Conservation (phyloP, 179 eudicot species). For the Heliamphora pulchella region DNA sequence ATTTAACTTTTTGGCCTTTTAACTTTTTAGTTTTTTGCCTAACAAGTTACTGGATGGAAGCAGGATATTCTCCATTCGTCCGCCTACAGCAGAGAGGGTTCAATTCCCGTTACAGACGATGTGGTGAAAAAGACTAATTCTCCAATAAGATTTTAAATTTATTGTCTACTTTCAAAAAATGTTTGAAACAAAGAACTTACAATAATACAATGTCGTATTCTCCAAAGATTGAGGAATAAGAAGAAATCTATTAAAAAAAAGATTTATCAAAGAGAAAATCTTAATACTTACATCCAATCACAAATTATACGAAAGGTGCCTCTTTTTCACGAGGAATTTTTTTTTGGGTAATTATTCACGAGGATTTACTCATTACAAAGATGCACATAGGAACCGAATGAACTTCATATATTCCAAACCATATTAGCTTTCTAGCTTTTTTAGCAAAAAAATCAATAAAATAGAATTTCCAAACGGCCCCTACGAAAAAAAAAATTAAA, state of each 20-base stretch:
- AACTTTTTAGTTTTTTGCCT: no score
- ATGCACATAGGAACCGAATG: not conserved
- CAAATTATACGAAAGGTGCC: constrained; percentile 23
- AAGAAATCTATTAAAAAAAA: constrained; percentile 27
- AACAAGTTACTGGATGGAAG: no score
- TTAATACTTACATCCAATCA: constrained; percentile 21
- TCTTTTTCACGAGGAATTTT: not conserved
- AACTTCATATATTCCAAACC: not conserved
- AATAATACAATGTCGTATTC: constrained; percentile 28
- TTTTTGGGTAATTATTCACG: no score
- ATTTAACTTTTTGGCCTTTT: no score
- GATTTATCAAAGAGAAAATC: constrained; percentile 21
- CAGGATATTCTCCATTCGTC: no score
- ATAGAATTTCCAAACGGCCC: no score
- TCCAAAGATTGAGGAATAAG: constrained; percentile 26
- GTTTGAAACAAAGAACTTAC: constrained; percentile 21
- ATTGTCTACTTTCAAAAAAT: constrained; percentile 18
- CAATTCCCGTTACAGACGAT: no score
- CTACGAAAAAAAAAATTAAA: no score
- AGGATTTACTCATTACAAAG: not conserved
- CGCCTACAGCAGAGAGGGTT: no score
- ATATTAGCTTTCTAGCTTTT: no score
- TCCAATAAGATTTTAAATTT: constrained; percentile 13
- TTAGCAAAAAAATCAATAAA: no score
- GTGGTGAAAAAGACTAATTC: no score